Percentiles rank a stretch among this genome's conserved stretches.
Conservation (phyloP, 2,329 filamentous ascomycete species). For the Apiospora pterosperma region DNA sequence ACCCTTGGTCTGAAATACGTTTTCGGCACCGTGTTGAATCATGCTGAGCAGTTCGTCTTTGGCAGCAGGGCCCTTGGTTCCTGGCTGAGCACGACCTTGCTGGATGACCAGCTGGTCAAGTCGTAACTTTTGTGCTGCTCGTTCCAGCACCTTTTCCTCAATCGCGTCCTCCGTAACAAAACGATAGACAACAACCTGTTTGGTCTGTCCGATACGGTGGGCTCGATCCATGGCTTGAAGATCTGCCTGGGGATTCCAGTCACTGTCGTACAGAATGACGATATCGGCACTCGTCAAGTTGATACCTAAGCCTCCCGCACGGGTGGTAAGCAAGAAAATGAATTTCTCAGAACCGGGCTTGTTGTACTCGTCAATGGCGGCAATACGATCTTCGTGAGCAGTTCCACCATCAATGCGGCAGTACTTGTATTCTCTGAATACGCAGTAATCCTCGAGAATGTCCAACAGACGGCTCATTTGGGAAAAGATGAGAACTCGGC, state of each 20-base stretch:
- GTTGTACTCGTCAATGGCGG: conserved; percentile 98
- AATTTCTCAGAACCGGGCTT: conserved; percentile 94
- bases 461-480: conserved; percentile 98
- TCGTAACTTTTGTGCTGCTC: conserved; percentile 93
- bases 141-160: conserved; percentile 95
- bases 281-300: conserved; percentile 95
- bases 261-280: conserved; percentile 93
- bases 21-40: conserved; percentile 98
- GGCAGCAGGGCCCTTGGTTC: conserved; percentile 84
- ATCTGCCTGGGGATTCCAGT: conserved; percentile 99
- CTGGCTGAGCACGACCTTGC: conserved; percentile 88
- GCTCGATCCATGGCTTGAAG: conserved; percentile 98
- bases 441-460: conserved; percentile 96
- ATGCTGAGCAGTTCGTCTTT: conserved; percentile 96
- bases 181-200: conserved; percentile 94
- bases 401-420: conserved; percentile 97
- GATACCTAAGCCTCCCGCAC: conserved; percentile 93
- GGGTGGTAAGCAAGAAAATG: conserved; percentile 89
- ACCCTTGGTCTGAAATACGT: conserved; percentile 77
- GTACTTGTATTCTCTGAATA: conserved; percentile 92
- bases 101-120: conserved; percentile 97
- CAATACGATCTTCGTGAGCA: conserved; percentile 95
- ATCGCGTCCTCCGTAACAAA: conserved; percentile 98
- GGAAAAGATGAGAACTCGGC: conserved; percentile 96
- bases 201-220: conserved; percentile 97